Evolutionary conservation across 139 green algal genomes (phyloP).

Genomic region (Astrephomene gubernaculifera): DNA sequence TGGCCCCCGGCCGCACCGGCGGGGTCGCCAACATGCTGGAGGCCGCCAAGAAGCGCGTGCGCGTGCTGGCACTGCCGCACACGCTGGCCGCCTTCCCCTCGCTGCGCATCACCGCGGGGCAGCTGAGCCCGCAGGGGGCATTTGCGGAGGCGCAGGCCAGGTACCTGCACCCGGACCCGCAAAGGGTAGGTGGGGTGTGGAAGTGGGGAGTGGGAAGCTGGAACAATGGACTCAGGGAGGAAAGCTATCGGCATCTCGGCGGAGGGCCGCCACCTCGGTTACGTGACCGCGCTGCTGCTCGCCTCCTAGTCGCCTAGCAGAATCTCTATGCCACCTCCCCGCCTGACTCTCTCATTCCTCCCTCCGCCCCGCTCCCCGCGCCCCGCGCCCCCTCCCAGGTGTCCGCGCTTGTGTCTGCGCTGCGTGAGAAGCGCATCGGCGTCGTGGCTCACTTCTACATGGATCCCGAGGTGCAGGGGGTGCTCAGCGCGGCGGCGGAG

Average conservation of each 20-base stretch:
- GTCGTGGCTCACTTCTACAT: slow-evolving; percentile 99
- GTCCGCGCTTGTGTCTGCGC: slow-evolving; percentile 66
- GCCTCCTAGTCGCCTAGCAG: no score
- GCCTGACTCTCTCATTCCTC: not conserved
- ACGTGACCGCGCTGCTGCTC: no score
- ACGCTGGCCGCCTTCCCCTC: slow-evolving; percentile 89
- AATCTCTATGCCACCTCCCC: no score
- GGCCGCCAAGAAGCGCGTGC: slow-evolving; percentile 70
- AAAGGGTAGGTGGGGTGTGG: slow-evolving; percentile 40
- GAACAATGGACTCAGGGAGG: no score
- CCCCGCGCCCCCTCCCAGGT: slow-evolving; percentile 41
- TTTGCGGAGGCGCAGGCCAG: slow-evolving; percentile 91
- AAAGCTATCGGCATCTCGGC: no score
- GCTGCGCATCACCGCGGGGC: slow-evolving; percentile 76
- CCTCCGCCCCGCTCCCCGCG: not conserved
- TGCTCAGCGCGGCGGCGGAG: slow-evolving; percentile 85
- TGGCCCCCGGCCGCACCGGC: slow-evolving; percentile 79
- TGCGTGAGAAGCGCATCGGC: slow-evolving; percentile 92
- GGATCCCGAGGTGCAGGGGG: slow-evolving; percentile 94
- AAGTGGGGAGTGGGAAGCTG: no score
- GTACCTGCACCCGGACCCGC: slow-evolving; percentile 76
- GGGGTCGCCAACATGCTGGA: slow-evolving; percentile 92
- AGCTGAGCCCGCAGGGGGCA: slow-evolving; percentile 71
- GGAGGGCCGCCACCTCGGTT: no score
- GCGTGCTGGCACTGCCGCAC: slow-evolving; percentile 50